These are phyloP conservation scores for Tubosaeta sp. DNA, from an alignment of 768 basidiomycete species.

Conservation along the genomic window DNA sequence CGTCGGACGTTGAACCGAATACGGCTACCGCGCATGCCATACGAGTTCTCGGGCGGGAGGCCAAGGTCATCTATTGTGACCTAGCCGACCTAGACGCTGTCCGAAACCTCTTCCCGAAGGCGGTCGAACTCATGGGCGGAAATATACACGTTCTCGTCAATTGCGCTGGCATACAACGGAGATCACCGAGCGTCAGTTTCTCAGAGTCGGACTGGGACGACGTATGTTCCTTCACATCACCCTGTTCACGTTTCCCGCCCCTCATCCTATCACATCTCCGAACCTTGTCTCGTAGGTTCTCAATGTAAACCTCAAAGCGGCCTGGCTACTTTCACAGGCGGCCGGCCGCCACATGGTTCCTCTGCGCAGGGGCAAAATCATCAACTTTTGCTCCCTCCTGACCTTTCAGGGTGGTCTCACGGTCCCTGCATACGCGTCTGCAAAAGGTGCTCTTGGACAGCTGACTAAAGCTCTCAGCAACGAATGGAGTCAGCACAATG, in stretches of 20 bases:
- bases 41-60: constrained; percentile 31
- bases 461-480: constrained; percentile 88
- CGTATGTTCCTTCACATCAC: constrained; percentile 41
- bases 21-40: constrained; percentile 35
- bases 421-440: constrained; percentile 87
- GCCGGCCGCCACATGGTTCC: constrained; percentile 89
- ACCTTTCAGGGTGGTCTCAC: constrained; percentile 58
- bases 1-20: constrained; percentile 33
- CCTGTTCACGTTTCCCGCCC: constrained; percentile 5
- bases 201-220: constrained; percentile 69
- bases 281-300: constrained; percentile 52
- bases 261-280: constrained; percentile 7
- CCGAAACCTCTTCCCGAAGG: constrained; percentile 43
- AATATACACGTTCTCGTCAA: constrained; percentile 64
- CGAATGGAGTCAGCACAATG: constrained; percentile 86
- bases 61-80: constrained; percentile 52
- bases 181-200: constrained; percentile 61
- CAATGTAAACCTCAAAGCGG: constrained; percentile 83
- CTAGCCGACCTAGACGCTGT: constrained; percentile 48
- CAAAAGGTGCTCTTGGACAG: constrained; percentile 84
- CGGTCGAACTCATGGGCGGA: constrained; percentile 47
- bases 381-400: constrained; percentile 58
- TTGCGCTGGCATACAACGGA: constrained; percentile 60
- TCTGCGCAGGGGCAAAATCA: constrained; percentile 64
- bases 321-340: constrained; percentile 80